phyloP scores from a whole-genome alignment of 106 monocot genomes.

The Apostasia shenzhenica region DNA sequence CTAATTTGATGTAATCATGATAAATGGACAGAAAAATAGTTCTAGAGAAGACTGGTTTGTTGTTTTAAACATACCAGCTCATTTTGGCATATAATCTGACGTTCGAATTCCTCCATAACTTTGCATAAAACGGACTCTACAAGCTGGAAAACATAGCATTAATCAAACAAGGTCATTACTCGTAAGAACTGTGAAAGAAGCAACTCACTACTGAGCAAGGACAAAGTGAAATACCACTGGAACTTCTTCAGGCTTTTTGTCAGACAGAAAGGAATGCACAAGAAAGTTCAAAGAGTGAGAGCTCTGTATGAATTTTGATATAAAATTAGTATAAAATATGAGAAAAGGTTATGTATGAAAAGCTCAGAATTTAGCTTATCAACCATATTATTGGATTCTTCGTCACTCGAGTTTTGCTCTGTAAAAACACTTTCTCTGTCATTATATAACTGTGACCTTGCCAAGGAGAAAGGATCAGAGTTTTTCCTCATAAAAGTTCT shows the following conservation, averaged over 20 bases:
- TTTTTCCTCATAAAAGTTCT: constrained; percentile 73
- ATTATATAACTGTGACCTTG: constrained; percentile 32
- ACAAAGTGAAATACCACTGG: constrained; percentile 44
- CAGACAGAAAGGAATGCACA: constrained; percentile 61
- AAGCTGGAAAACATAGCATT: constrained; percentile 34
- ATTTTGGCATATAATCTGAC: constrained; percentile 49
- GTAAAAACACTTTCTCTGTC: constrained; percentile 11
- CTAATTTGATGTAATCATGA: too few relatives aligned
- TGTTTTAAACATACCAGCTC: constrained; percentile 39
- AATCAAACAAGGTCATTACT: background rate
- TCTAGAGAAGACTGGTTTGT: too few relatives aligned
- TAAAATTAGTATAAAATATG: background rate
- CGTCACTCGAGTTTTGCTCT: background rate
- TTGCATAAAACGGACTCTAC: constrained; percentile 70
- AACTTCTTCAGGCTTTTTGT: constrained; percentile 82
- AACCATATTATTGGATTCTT: constrained; percentile 51
- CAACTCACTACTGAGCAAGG: background rate
- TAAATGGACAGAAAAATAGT: too few relatives aligned
- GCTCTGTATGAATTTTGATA: constrained; percentile 18
- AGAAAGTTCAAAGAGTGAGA: constrained; percentile 52
- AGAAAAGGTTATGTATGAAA: background rate
- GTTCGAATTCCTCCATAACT: constrained; percentile 84
- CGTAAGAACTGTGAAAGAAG: background rate
- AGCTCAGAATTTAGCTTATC: constrained; percentile 5
- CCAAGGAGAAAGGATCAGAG: constrained; percentile 42